Conservation (phyloP, 2,329 filamentous ascomycete genomes). For the Alternaria triticina region DNA sequence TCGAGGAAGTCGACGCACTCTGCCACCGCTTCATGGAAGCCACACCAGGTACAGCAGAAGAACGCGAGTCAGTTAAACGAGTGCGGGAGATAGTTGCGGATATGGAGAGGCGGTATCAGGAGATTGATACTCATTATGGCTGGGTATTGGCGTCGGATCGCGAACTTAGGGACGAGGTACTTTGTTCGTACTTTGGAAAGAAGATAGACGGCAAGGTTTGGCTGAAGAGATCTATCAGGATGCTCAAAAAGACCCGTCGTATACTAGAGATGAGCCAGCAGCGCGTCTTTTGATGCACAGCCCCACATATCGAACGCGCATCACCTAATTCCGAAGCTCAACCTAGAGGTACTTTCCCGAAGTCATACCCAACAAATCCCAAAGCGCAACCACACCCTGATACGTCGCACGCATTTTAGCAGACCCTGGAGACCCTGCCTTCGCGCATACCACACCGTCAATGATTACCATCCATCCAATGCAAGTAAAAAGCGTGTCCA, state of each 20-base stretch:
- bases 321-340: neutral
- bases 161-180: neutral
- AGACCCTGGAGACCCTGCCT: constrained; percentile 16
- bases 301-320: neutral
- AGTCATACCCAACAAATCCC: constrained; percentile 26
- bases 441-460: constrained; percentile 20
- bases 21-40: neutral
- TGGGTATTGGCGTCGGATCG: constrained; percentile 13
- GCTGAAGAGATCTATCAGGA: neutral
- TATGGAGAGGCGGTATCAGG: neutral
- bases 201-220: neutral
- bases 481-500: constrained; percentile 21
- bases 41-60: neutral
- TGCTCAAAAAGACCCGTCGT: neutral
- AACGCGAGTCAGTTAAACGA: neutral
- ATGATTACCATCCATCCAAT: constrained; percentile 25
- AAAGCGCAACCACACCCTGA: constrained; percentile 20
- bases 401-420: constrained; percentile 11
- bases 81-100: neutral
- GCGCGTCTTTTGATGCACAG: neutral
- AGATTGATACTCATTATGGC: constrained; percentile 11
- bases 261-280: neutral
- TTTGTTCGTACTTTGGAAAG: neutral
- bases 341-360: constrained; percentile 20
- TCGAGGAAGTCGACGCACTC: neutral